Conservation (phyloP, 2,329 filamentous ascomycete species). For the Cucurbitaria berberidis region DNA sequence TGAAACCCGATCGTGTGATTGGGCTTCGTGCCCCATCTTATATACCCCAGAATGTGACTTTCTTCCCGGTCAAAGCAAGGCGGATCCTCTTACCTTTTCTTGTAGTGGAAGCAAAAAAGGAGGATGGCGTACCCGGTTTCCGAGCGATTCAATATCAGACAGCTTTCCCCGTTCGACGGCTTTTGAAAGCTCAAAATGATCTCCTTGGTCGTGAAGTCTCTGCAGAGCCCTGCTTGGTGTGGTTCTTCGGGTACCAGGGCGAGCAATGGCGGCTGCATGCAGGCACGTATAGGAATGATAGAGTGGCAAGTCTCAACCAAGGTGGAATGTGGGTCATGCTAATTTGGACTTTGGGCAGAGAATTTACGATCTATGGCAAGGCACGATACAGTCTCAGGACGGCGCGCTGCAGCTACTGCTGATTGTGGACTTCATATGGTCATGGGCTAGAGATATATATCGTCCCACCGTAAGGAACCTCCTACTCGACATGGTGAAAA, state of each 20-base stretch:
- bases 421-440: constrained; percentile 25
- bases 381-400: constrained; percentile 22
- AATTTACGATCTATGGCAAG: constrained; percentile 27
- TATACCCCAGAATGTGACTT: not conserved
- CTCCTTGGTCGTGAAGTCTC: not conserved
- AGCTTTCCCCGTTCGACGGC: constrained; percentile 18
- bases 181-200: constrained; percentile 17
- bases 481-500: not conserved
- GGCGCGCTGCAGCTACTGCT: constrained; percentile 23
- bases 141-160: constrained; percentile 19
- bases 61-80: constrained; percentile 6
- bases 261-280: constrained; percentile 24
- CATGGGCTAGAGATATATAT: constrained; percentile 25
- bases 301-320: constrained; percentile 7
- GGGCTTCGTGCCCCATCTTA: constrained; percentile 8
- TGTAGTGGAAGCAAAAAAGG: constrained; percentile 26
- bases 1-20: constrained; percentile 19
- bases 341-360: constrained; percentile 3
- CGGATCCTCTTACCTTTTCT: constrained; percentile 19
- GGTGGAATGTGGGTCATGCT: not conserved
- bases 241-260: constrained; percentile 26
- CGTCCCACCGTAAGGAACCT: constrained; percentile 7
- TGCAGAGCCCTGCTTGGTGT: constrained; percentile 20
- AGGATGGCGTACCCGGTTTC: constrained; percentile 12
- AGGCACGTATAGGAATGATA: constrained; percentile 2